A percentile compares a stretch with the other conserved stretches of the same genome.
Evolutionary conservation across 163 green algal species (phyloP).

Genomic region (Scenedesmus sp.): DNA sequence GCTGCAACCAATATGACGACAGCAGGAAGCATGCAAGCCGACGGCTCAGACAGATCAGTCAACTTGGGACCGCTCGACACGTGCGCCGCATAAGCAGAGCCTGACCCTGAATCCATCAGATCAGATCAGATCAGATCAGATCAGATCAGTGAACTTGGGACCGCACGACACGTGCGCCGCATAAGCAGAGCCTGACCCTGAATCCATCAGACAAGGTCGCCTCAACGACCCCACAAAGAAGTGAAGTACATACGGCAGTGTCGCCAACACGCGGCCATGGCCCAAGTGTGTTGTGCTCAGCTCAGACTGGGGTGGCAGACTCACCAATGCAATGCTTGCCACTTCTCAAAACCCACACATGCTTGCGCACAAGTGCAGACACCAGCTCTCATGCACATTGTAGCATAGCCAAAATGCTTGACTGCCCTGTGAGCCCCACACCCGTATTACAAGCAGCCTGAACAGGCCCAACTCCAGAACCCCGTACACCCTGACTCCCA

Average conservation of each 20-base stretch:
- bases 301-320: not conserved
- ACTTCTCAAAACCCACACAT: not conserved
- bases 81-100: not conserved
- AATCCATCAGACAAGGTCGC: not conserved
- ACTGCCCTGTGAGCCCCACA: not conserved
- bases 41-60: not conserved
- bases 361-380: not conserved
- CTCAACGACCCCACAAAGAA: not conserved
- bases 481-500: too few species aligned
- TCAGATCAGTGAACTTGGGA: too few species aligned
- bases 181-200: not conserved
- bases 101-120: not conserved
- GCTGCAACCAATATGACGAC: not conserved
- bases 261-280: not conserved
- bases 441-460: not conserved
- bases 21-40: not conserved
- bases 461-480: not conserved
- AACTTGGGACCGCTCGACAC: not conserved
- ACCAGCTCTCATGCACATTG: not conserved
- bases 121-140: too few species aligned
- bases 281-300: not conserved
- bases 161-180: not conserved
- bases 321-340: not conserved
- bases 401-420: not conserved
- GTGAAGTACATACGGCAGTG: not conserved